phyloP scores from a whole-genome alignment of 106 monocot genomes.

The Chionographis japonica region DNA sequence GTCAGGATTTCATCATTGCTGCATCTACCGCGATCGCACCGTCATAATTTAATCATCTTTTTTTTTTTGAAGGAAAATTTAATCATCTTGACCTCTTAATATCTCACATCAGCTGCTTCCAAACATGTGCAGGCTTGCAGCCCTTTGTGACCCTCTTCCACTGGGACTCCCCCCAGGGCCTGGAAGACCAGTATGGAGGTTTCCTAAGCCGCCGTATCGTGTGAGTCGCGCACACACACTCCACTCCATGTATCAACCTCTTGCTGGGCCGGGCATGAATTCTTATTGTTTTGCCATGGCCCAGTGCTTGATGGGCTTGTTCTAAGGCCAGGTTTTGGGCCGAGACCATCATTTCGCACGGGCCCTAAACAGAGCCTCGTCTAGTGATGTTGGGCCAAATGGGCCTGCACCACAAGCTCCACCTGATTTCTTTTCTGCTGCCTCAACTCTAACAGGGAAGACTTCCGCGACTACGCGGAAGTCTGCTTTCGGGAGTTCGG shows the following conservation, averaged over 20 bases:
- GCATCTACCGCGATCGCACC: too few species aligned
- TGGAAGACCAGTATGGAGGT: constrained; percentile 40
- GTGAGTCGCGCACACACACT: constrained; percentile 18
- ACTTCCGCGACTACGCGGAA: constrained; percentile 35
- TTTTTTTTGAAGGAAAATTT: neutral
- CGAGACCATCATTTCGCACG: too few species aligned
- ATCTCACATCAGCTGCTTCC: neutral
- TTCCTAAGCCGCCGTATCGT: constrained; percentile 35
- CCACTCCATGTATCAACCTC: too few species aligned
- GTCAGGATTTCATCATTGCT: neutral
- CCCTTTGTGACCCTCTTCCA: constrained; percentile 60
- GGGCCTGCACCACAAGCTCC: too few species aligned
- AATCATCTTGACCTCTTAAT: neutral
- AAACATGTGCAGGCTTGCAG: constrained; percentile 27
- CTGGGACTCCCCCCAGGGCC: constrained; percentile 49
- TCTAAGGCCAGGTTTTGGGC: too few species aligned
- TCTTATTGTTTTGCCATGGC: too few species aligned
- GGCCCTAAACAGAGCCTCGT: too few species aligned
- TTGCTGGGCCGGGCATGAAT: too few species aligned
- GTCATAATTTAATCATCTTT: constrained; percentile 1
- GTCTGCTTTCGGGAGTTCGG: constrained; percentile 39
- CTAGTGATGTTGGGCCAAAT: too few species aligned
- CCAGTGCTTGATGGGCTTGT: too few species aligned
- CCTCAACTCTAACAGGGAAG: constrained; percentile 15
- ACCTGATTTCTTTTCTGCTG: neutral